Percentiles rank a stretch among this genome's conserved stretches.
Evolutionary conservation across 768 basidiomycete species (phyloP).

Genomic region (Russula abietina): DNA sequence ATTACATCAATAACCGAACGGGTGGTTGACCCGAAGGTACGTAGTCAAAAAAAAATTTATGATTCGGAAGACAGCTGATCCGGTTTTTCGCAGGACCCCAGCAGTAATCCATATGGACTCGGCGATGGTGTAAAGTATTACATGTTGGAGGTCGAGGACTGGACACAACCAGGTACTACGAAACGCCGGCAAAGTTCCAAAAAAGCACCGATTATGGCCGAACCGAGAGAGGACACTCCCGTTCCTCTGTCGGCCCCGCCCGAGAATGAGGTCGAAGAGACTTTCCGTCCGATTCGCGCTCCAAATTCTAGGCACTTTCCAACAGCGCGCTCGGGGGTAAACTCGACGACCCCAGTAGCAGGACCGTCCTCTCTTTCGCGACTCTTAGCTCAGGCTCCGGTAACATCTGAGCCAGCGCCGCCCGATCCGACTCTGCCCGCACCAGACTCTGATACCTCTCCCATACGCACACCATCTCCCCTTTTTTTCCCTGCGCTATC

Average conservation of each 20-base stretch:
- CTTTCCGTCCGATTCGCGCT: constrained; percentile 57
- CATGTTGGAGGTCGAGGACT: constrained; percentile 90
- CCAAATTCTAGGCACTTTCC: constrained; percentile 67
- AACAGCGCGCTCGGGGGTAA: constrained; percentile 48
- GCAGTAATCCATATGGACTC: constrained; percentile 83
- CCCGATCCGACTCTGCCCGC: constrained; percentile 26
- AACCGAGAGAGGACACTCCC: constrained; percentile 35
- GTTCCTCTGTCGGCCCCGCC: constrained; percentile 57
- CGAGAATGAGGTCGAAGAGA: constrained; percentile 66
- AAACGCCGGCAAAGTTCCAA: constrained; percentile 52
- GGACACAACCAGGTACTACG: constrained; percentile 68
- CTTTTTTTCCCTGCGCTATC: background rate
- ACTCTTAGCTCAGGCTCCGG: constrained; percentile 63
- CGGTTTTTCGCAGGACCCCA: constrained; percentile 52
- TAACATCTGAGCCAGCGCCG: constrained; percentile 34
- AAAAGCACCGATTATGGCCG: constrained; percentile 39
- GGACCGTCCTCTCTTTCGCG: constrained; percentile 78
- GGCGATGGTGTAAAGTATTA: constrained; percentile 89
- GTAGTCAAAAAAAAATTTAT: constrained; percentile 7
- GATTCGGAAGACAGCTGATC: background rate
- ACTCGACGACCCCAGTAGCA: constrained; percentile 63
- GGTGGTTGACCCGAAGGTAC: constrained; percentile 72
- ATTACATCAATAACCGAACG: constrained; percentile 85
- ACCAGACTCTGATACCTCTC: constrained; percentile 7
- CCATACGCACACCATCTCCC: constrained; percentile 33